Percentiles rank a stretch among this genome's conserved stretches.
These are phyloP conservation scores for Tuber aestivum DNA, from an alignment of 495 filamentous ascomycete genomes.

Conservation along the genomic window DNA sequence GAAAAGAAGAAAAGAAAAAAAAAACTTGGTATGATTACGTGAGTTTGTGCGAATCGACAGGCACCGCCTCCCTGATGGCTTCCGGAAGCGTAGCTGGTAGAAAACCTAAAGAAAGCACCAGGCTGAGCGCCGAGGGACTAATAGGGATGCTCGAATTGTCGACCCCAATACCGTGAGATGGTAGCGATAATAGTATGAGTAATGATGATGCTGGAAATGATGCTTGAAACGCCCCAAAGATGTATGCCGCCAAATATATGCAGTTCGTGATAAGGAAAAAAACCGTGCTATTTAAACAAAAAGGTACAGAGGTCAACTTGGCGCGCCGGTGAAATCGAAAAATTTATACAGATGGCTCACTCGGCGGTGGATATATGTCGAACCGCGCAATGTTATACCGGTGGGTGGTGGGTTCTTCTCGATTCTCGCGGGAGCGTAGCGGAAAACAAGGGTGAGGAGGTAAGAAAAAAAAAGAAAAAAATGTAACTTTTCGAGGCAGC, in stretches of 20 bases:
- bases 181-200: constrained; percentile 12
- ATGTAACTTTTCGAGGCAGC: constrained; percentile 12
- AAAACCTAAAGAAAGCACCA: constrained; percentile 20
- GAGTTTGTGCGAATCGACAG: constrained; percentile 27
- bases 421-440: not conserved
- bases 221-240: constrained; percentile 16
- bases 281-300: constrained; percentile 21
- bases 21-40: constrained; percentile 31
- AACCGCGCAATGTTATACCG: constrained; percentile 27
- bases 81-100: constrained; percentile 8
- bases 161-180: constrained; percentile 2
- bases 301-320: constrained; percentile 23
- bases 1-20: not conserved
- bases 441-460: constrained; percentile 10
- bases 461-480: not conserved
- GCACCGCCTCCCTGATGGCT: constrained; percentile 5
- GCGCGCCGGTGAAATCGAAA: constrained; percentile 21
- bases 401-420: constrained; percentile 22
- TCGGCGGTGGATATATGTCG: constrained; percentile 12
- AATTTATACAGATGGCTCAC: constrained; percentile 29
- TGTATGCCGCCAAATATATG: constrained; percentile 24
- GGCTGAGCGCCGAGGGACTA: constrained; percentile 22
- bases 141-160: constrained; percentile 15
- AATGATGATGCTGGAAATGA: constrained; percentile 23
- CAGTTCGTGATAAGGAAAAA: constrained; percentile 21